Percentiles rank a stretch among this genome's conserved stretches.
Evolutionary conservation across 2,329 filamentous ascomycete species (phyloP).

Genomic region (Pseudodiploospora longispora): DNA sequence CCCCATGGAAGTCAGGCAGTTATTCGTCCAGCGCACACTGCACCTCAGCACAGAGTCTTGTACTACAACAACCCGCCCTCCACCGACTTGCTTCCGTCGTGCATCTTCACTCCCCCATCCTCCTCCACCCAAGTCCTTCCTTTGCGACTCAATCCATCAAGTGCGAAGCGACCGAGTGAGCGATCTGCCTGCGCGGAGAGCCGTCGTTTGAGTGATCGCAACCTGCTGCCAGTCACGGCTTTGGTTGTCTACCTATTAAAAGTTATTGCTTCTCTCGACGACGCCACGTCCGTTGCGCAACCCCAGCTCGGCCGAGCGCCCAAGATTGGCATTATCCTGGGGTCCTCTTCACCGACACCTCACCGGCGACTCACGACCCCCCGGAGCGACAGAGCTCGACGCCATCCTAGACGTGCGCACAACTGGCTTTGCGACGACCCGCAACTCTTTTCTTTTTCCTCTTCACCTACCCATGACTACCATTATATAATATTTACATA

Average conservation of each 20-base stretch:
- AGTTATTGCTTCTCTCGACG: not conserved
- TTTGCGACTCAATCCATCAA: conserved; percentile 7
- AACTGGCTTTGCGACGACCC: conserved; percentile 6
- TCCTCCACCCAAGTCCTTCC: conserved; percentile 9
- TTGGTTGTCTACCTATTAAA: no score
- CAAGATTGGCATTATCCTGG: not conserved
- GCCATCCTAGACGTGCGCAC: conserved; percentile 2
- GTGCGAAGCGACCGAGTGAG: conserved; percentile 1
- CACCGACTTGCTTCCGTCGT: conserved; percentile 10
- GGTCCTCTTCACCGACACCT: conserved; percentile 7
- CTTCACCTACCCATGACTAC: no score
- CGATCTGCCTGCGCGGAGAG: conserved; percentile 9
- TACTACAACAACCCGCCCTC: not conserved
- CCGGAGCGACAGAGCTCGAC: conserved; percentile 1
- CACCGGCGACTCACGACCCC: conserved; percentile 1
- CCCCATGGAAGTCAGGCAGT: no score
- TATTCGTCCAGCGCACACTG: not conserved
- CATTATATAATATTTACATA: no score
- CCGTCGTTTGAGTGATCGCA: conserved; percentile 7
- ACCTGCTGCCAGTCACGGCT: not conserved
- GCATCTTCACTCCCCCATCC: conserved; percentile 8
- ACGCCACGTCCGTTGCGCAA: not conserved
- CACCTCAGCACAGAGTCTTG: not conserved
- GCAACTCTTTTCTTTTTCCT: not conserved
- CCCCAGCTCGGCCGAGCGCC: no score